Evolutionary conservation across 768 basidiomycete species (phyloP), one percentile per base, ranked within the genome.

Genomic region (Suillus decipiens): DNA sequence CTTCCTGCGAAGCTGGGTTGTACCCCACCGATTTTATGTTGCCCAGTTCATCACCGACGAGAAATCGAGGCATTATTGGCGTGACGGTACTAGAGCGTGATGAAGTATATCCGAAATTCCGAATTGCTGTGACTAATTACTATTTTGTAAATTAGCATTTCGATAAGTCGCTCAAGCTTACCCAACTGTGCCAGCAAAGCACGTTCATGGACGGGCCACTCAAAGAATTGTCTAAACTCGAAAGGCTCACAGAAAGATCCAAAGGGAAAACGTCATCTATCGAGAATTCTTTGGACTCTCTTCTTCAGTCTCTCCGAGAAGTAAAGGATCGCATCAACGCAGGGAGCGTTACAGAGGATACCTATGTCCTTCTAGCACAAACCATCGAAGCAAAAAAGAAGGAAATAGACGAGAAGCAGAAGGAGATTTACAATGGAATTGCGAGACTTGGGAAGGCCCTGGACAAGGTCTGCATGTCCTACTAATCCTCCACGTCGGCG

Each of bases 351-450:
- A 77, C 83, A 17, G 79, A 84, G 64, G 82, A 83, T 19, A 79
- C 81, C 15, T 75, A 89, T 14, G 76, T 73, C 37, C 71, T 80
- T 9, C 77, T 93, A 11, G 78, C 82, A 19, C 84, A 83, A 71
- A 80, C 81, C 2, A 82, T 93, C 2, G 90, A 92, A 56, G 73
- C 79, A 0, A 86, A 77, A 75, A 95, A 92, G 87, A 94, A 89
- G 73, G 92, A 93, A 63, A 80, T 95, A 1, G 92, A 93, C 62
- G 92, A 95, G 41, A 83, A 89, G 3, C 89, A 95, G 80, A 98
- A 96, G 75, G 95, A 95, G 68, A 82, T 94, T 39, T 93, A 96
- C 69, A 85, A 82, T 22, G 86, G 88, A 2, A 76, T 97, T 10
- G 84, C 87, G 33, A 86, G 86, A 67, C 81, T 96, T 42, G 93